Base-by-base conservation (phyloP, 306 rosid species). In the Cicer bijugum region DNA sequence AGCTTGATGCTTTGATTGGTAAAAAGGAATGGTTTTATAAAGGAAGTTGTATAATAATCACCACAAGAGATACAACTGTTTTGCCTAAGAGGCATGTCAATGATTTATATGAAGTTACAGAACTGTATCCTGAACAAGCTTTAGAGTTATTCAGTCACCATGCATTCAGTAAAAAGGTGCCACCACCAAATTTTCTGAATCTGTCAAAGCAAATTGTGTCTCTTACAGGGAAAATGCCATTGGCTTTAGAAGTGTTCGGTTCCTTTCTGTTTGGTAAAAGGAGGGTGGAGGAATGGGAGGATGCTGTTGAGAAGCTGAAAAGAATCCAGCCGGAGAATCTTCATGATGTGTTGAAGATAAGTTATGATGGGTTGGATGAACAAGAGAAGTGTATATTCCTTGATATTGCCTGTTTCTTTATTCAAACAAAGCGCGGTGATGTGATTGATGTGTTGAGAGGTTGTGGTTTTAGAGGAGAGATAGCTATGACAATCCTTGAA, bases 191-290 rank as follows among this genome's bases (percentile, higher is more conserved):
- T 7, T 60, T 83, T 50, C 8, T 15, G 52, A 4, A 69, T 0
- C 17, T 85, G 12, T 86, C 89, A 9, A 1, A 80, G 52, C 7
- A 86, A 67, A 90, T 85, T 5, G 91, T 90, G 71, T 38, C 64
- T 45, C 84, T 83, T 0, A 85, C 96, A 0, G 89, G 93, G 65
- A 46, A 72, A 61, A 33, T 90, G 60, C 96, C 96, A 4, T 73
- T 90, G 87, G 93, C 96, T 43, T 15, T 90, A 35, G 91, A 90
- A 85, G 90, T 90, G 48, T 82, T 85, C 55, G 93, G 93, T 16
- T 88, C 89, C 6, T 51, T 74, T 68, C 69, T 88, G 67, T 86
- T 71, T 57, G 84, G 51, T 16, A 86, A 75, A 74, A 86, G 93
- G 38, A 85, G 60, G 44, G 38, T 47, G 23, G 70, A 53, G 76